A percentile compares a stretch with the other conserved stretches of the same genome.
Conservation (phyloP, 192 early-diverging fungal genomes). For the Backusella circina region DNA sequence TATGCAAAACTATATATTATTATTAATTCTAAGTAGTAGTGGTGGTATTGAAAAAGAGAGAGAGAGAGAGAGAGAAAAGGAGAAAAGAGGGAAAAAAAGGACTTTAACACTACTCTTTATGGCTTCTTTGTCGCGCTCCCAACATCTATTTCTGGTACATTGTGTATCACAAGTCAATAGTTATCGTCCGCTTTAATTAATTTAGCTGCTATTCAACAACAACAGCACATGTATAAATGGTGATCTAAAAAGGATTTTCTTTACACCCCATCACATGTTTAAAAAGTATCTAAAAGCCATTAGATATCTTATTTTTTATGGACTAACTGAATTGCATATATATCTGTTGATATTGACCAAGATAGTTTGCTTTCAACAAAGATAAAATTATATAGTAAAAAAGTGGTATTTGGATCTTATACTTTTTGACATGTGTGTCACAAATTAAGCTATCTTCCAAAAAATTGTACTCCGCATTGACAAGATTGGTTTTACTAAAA, state of each 20-base stretch:
- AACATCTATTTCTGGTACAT: neutral
- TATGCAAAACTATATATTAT: neutral
- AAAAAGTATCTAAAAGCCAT: neutral
- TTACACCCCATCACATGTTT: neutral
- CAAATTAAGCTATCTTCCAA: neutral
- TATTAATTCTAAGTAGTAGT: neutral
- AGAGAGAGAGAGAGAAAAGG: neutral
- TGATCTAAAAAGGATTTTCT: neutral
- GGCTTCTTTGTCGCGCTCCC: neutral
- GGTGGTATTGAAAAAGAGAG: neutral
- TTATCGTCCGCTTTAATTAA: conserved; percentile 1
- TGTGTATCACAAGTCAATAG: neutral
- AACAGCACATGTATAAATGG: neutral
- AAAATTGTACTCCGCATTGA: neutral
- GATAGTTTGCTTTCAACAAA: neutral
- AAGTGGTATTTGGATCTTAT: neutral
- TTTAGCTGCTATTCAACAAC: neutral
- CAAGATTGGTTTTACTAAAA: neutral
- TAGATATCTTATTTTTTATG: neutral
- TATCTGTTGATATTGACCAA: neutral
- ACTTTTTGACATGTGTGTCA: neutral
- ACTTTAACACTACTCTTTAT: neutral
- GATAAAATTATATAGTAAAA: too few relatives aligned
- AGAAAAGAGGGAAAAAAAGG: neutral
- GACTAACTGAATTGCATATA: neutral